A percentile compares a stretch with the other conserved stretches of the same genome.
Evolutionary conservation across 148 eudicot genomes (phyloP).

Genomic region (Rhododendron ovatum): DNA sequence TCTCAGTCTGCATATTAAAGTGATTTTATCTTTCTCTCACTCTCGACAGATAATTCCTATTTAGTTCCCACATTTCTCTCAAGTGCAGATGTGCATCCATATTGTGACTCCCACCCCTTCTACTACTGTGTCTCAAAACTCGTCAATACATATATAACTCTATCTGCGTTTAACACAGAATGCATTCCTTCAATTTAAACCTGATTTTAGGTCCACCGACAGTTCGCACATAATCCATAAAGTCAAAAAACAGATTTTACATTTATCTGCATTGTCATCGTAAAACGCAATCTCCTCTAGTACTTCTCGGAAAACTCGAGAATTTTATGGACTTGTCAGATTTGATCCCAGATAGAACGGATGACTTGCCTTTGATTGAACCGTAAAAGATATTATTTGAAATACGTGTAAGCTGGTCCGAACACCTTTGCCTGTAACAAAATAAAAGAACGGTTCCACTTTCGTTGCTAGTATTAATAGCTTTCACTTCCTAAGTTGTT

Average conservation of each 20-base stretch:
- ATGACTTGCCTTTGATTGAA: background rate
- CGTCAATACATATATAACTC: too few relatives aligned
- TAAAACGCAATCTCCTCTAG: background rate
- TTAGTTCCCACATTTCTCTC: background rate
- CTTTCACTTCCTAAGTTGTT: background rate
- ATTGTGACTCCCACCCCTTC: background rate
- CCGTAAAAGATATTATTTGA: too few relatives aligned
- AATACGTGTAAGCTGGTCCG: too few relatives aligned
- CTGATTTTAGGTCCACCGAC: background rate
- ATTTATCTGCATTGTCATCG: background rate
- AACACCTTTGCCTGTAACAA: rapidly evolving
- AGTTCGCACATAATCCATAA: background rate
- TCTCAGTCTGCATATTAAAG: background rate
- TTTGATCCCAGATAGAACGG: background rate
- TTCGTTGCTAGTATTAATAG: background rate
- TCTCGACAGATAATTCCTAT: too few relatives aligned
- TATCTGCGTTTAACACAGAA: background rate
- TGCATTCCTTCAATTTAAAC: background rate
- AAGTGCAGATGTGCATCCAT: background rate
- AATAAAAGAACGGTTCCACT: background rate
- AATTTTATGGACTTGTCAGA: background rate
- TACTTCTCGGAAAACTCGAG: background rate
- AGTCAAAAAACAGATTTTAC: background rate
- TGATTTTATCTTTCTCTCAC: background rate
- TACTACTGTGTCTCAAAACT: background rate